Evolutionary conservation across 495 filamentous ascomycete species (phyloP).

Genomic region (Bacidia gigantensis): DNA sequence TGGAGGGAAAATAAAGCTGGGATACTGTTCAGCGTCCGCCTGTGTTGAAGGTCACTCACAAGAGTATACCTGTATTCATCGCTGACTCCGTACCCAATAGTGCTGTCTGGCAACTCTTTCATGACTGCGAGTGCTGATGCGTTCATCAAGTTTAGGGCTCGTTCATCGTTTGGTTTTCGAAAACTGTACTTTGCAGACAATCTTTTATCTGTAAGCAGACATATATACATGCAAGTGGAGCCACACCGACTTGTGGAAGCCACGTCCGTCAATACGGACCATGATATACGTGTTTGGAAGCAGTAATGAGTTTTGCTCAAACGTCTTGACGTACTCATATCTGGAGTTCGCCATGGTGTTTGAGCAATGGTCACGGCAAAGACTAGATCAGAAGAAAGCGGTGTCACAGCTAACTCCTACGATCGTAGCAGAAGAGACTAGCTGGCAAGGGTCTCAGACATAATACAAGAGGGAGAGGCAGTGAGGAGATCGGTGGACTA

Average conservation of each 20-base stretch:
- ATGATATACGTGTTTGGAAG: constrained; percentile 91
- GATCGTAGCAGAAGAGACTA: too few relatives aligned
- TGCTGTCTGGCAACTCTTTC: constrained; percentile 71
- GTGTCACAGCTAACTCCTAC: too few relatives aligned
- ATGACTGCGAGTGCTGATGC: constrained; percentile 71
- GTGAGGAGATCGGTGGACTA: too few relatives aligned
- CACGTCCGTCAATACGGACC: constrained; percentile 79
- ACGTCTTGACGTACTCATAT: constrained; percentile 86
- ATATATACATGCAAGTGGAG: neutral
- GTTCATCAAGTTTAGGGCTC: constrained; percentile 89
- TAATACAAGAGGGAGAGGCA: too few relatives aligned
- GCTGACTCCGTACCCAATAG: constrained; percentile 79
- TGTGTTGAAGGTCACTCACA: neutral
- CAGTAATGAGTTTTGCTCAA: constrained; percentile 67
- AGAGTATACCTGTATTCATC: constrained; percentile 69
- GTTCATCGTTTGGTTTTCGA: constrained; percentile 79
- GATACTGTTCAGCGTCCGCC: too few relatives aligned
- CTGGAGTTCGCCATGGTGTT: constrained; percentile 52
- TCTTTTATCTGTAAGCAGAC: constrained; percentile 25
- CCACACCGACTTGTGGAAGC: constrained; percentile 65
- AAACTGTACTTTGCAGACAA: constrained; percentile 73
- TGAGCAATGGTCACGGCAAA: too few relatives aligned
- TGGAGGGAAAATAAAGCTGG: constrained; percentile 79
- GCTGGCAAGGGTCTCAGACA: too few relatives aligned
- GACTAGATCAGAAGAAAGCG: too few relatives aligned